phyloP scores from a whole-genome alignment of 305 asterid species.

The Fraxinus nigra region DNA sequence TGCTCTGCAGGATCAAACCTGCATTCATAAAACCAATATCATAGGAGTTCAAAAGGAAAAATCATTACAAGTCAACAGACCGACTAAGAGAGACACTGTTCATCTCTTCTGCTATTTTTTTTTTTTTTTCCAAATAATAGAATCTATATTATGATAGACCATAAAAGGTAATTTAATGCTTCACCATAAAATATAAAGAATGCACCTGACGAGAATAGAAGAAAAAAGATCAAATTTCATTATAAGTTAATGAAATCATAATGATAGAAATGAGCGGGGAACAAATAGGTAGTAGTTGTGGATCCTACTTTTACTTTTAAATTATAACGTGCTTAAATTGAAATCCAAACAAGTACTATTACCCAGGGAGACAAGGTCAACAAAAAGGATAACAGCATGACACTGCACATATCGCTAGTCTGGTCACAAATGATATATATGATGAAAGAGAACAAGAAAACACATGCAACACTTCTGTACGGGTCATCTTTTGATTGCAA shows the following conservation, averaged over 20 bases:
- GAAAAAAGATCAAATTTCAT: background rate
- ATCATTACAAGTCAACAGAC: background rate
- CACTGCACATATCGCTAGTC: background rate
- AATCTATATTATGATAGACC: background rate
- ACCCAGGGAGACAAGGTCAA: background rate
- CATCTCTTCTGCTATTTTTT: background rate
- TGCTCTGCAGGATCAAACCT: slow-evolving; percentile 93
- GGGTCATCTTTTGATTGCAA: background rate
- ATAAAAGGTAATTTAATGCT: background rate
- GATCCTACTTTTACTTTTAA: background rate
- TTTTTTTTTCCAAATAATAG: background rate
- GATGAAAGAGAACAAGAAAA: background rate
- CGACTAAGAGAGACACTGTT: background rate
- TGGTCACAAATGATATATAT: background rate
- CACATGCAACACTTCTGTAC: background rate
- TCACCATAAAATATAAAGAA: background rate
- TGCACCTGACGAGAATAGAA: background rate
- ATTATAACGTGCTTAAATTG: background rate
- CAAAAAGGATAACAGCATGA: background rate
- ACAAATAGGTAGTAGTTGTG: background rate
- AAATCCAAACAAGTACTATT: background rate
- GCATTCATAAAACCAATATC: slow-evolving; percentile 25
- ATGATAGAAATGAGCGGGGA: background rate
- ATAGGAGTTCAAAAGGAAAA: slow-evolving; percentile 16
- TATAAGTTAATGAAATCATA: background rate